Evolutionary conservation across 257 asterid genomes (phyloP).

Genomic region (Catharanthus roseus): DNA sequence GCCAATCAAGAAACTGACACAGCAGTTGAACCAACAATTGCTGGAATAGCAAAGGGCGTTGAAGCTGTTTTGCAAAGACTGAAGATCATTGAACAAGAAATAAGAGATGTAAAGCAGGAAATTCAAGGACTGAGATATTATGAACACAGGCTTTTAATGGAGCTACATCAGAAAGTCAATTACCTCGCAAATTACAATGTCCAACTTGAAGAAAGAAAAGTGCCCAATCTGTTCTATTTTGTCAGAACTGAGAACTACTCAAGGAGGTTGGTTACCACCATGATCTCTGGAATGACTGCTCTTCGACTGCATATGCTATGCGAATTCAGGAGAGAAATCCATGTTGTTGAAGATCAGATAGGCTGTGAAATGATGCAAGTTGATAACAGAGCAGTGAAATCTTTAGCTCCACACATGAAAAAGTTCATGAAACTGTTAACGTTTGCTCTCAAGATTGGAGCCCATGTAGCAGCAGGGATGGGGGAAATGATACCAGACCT

Average conservation of each 20-base stretch:
- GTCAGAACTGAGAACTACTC: slow-evolving; percentile 71
- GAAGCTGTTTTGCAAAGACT: slow-evolving; percentile 70
- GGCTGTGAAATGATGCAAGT: slow-evolving; percentile 85
- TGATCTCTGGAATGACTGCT: slow-evolving; percentile 72
- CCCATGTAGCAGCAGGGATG: slow-evolving; percentile 89
- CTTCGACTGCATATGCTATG: slow-evolving; percentile 76
- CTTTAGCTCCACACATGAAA: slow-evolving; percentile 64
- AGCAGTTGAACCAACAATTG: slow-evolving; percentile 61
- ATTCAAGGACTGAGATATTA: slow-evolving; percentile 81
- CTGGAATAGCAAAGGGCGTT: slow-evolving; percentile 82
- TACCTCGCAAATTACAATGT: slow-evolving; percentile 63
- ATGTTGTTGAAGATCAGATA: slow-evolving; percentile 73
- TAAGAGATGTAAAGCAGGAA: slow-evolving; percentile 77
- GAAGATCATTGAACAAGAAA: slow-evolving; percentile 81
- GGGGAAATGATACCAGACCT: slow-evolving; percentile 90
- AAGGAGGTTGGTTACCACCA: slow-evolving; percentile 62
- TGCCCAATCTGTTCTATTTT: slow-evolving; percentile 74
- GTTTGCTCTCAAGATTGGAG: slow-evolving; percentile 86
- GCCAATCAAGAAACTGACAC: slow-evolving; percentile 36
- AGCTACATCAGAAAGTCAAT: slow-evolving; percentile 67
- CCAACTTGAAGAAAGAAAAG: slow-evolving; percentile 72
- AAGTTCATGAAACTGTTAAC: slow-evolving; percentile 74
- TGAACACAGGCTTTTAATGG: slow-evolving; percentile 65
- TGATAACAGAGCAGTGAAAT: slow-evolving; percentile 59
- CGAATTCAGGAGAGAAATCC: slow-evolving; percentile 71